phyloP scores from a whole-genome alignment of 495 filamentous ascomycete species.

The Mycothermus thermophilus region DNA sequence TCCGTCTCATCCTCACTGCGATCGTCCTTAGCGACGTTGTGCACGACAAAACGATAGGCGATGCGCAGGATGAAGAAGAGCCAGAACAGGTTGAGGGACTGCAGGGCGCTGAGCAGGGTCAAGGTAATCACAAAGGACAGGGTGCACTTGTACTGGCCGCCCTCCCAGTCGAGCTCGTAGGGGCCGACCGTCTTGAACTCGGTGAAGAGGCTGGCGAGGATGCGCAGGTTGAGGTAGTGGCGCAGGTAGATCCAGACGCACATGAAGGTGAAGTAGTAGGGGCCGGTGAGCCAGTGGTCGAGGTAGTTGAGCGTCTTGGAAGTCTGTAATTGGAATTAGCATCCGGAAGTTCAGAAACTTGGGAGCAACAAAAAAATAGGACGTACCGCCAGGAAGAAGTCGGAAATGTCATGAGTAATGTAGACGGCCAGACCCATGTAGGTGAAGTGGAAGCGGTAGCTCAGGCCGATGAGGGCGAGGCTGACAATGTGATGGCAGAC shows the following conservation, averaged over 20 bases:
- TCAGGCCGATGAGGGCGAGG: slow-evolving; percentile 69
- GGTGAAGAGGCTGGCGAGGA: slow-evolving; percentile 72
- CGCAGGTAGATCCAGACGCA: slow-evolving; percentile 81
- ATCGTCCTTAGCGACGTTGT: slow-evolving; percentile 36
- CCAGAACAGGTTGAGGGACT: slow-evolving; percentile 80
- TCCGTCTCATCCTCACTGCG: slow-evolving; percentile 40
- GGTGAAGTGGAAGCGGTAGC: slow-evolving; percentile 96
- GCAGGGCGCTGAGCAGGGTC: slow-evolving; percentile 53
- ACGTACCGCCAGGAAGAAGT: slow-evolving; percentile 93
- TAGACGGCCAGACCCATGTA: slow-evolving; percentile 96
- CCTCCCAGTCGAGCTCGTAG: slow-evolving; percentile 76
- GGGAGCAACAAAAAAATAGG: neutral
- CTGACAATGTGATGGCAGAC: slow-evolving; percentile 92
- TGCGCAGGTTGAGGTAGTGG: slow-evolving; percentile 79
- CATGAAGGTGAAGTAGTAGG: slow-evolving; percentile 79
- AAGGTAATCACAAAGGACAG: slow-evolving; percentile 65
- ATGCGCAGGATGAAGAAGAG: slow-evolving; percentile 69
- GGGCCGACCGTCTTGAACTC: slow-evolving; percentile 82
- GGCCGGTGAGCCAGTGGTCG: slow-evolving; percentile 57
- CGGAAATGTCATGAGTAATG: slow-evolving; percentile 88
- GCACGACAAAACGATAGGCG: slow-evolving; percentile 41
- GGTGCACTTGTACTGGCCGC: slow-evolving; percentile 68
- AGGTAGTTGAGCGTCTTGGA: slow-evolving; percentile 93
- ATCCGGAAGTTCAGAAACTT: too few species aligned
- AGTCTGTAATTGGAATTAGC: slow-evolving; percentile 38